Evolutionary conservation across 176 grass and related monocot genomes (phyloP).

Genomic region (Aegilops umbellulata): DNA sequence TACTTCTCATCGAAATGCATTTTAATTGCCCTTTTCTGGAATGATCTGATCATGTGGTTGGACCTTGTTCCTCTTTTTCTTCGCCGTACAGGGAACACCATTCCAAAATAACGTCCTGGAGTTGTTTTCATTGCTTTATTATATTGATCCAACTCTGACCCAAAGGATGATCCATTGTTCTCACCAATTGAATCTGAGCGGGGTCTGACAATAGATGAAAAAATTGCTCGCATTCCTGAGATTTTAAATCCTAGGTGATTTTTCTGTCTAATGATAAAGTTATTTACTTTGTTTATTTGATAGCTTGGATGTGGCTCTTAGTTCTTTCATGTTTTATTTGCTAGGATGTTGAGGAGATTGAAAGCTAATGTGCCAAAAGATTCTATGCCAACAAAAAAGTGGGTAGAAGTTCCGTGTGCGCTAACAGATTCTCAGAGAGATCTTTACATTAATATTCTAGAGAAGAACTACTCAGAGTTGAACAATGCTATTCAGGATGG

Average conservation of each 20-base stretch:
- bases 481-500: slow-evolving; percentile 52
- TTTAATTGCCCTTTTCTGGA: background rate
- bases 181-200: slow-evolving; percentile 29
- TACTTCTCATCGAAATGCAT: background rate
- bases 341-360: slow-evolving; percentile 71
- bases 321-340: slow-evolving; percentile 32
- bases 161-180: slow-evolving; percentile 52
- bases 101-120: slow-evolving; percentile 60
- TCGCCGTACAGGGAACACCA: slow-evolving; percentile 52
- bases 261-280: background rate
- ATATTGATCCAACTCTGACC: slow-evolving; percentile 59
- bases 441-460: slow-evolving; percentile 67
- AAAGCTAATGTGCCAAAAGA: slow-evolving; percentile 55
- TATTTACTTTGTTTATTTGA: background rate
- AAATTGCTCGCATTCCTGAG: slow-evolving; percentile 53
- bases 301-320: slow-evolving; percentile 21
- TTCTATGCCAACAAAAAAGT: slow-evolving; percentile 65
- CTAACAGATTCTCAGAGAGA: slow-evolving; percentile 62
- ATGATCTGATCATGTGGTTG: background rate
- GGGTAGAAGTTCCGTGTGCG: slow-evolving; percentile 78
- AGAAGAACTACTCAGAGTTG: slow-evolving; percentile 69
- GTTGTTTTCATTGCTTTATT: slow-evolving; percentile 75
- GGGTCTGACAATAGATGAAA: slow-evolving; percentile 41
- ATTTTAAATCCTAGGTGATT: slow-evolving; percentile 71
- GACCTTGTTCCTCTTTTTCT: background rate